Percentiles rank a stretch among this genome's conserved stretches.
Evolutionary conservation across 1,139 yeast species (phyloP).

Genomic region (Candida gigantensis): DNA sequence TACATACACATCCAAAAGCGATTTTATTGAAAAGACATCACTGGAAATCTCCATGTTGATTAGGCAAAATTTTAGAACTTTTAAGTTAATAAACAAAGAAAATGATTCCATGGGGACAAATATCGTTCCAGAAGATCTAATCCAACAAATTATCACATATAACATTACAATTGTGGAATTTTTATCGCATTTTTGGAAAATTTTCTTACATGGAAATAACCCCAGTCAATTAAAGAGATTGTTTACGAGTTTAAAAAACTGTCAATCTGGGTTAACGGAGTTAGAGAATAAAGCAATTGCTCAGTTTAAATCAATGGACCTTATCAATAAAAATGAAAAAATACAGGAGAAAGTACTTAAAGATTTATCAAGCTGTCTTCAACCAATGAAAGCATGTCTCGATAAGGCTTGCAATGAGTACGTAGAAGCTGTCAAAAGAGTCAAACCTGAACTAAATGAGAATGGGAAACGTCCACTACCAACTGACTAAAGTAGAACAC

Average conservation of each 20-base stretch:
- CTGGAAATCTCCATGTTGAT: constrained; percentile 52
- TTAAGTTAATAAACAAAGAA: constrained; percentile 18
- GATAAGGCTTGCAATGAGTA: constrained; percentile 36
- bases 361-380: constrained; percentile 34
- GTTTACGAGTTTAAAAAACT: constrained; percentile 36
- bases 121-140: constrained; percentile 27
- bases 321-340: constrained; percentile 27
- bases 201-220: constrained; percentile 38
- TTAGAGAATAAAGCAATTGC: constrained; percentile 21
- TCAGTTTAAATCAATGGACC: constrained; percentile 13
- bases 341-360: constrained; percentile 33
- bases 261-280: constrained; percentile 27
- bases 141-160: constrained; percentile 40
- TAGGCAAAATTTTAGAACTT: constrained; percentile 51
- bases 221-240: constrained; percentile 42
- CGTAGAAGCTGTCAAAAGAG: constrained; percentile 25
- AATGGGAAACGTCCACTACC: constrained; percentile 30
- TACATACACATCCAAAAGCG: constrained; percentile 33
- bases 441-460: constrained; percentile 20
- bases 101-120: constrained; percentile 14
- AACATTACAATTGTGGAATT: constrained; percentile 46
- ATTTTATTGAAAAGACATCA: constrained; percentile 50
- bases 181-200: constrained; percentile 47
- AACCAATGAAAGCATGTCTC: constrained; percentile 31
- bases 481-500: constrained; percentile 1